Percentiles rank a stretch among this genome's conserved stretches.
These are phyloP conservation scores for Anisodus acutangulus DNA, from an alignment of 257 asterid genomes.

Conservation along the genomic window DNA sequence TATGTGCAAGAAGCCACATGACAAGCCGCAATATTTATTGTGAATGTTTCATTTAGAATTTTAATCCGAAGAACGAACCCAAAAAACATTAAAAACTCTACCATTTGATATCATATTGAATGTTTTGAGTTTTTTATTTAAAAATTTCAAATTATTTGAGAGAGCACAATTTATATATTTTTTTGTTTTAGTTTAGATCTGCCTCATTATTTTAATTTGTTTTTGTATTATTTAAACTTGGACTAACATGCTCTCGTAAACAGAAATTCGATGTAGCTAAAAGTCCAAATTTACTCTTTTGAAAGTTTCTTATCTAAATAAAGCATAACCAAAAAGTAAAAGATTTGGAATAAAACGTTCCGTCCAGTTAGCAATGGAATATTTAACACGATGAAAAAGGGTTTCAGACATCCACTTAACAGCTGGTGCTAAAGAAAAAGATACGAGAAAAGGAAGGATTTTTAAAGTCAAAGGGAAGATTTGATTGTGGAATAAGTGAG, in stretches of 20 bases:
- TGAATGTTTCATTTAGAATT: not conserved
- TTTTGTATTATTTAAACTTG: not conserved
- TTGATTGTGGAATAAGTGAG: constrained; percentile 16
- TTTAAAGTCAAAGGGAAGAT: constrained; percentile 19
- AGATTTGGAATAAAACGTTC: constrained; percentile 7
- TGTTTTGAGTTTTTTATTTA: not conserved
- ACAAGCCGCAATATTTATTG: not conserved
- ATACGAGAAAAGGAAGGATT: not conserved
- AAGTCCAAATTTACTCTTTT: not conserved
- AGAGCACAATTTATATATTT: not conserved
- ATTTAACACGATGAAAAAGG: constrained; percentile 1
- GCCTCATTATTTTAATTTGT: not conserved
- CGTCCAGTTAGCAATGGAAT: not conserved
- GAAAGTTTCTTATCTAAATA: not conserved
- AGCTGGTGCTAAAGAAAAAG: constrained; percentile 22
- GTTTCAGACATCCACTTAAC: not conserved
- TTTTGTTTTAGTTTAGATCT: not conserved
- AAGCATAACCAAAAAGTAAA: not conserved
- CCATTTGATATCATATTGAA: not conserved
- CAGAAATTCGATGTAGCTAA: not conserved
- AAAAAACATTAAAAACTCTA: not conserved
- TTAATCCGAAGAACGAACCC: not conserved
- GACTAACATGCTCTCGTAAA: not conserved
- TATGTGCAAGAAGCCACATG: not conserved
- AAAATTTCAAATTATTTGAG: not conserved